These are phyloP conservation scores for Xylogone sp. DNA, from an alignment of 2,329 filamentous ascomycete genomes.

Conservation along the genomic window DNA sequence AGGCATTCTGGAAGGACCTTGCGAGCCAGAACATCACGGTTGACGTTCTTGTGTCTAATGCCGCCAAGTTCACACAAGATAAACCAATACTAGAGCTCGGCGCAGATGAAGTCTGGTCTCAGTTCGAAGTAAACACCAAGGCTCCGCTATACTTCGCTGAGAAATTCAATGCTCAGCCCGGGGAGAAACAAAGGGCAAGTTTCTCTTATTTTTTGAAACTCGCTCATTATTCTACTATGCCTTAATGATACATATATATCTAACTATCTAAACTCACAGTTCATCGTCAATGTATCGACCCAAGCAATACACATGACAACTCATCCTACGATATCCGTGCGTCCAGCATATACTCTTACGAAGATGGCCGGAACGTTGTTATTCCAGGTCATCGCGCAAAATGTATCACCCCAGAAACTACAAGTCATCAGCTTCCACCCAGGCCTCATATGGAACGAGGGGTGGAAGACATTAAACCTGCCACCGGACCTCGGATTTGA, in stretches of 20 bases:
- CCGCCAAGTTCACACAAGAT: slow-evolving; percentile 57
- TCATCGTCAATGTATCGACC: background rate
- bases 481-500: background rate
- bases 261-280: background rate
- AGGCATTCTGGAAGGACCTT: slow-evolving; percentile 1
- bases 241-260: background rate
- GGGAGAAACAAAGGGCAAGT: background rate
- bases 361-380: background rate
- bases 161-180: background rate
- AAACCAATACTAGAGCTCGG: slow-evolving; percentile 37
- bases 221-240: background rate
- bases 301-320: background rate
- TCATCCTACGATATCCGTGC: background rate
- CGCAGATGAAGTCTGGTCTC: background rate
- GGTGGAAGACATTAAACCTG: background rate
- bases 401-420: slow-evolving; percentile 25
- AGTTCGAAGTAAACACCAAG: background rate
- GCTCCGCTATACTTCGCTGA: background rate
- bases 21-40: background rate
- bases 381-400: background rate
- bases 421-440: slow-evolving; percentile 39
- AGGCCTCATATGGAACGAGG: slow-evolving; percentile 32
- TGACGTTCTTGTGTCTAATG: slow-evolving; percentile 48
- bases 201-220: background rate
- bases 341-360: background rate